These are phyloP conservation scores for Rhododendron mucronatum DNA, from an alignment of 148 eudicot species.

Conservation along the genomic window DNA sequence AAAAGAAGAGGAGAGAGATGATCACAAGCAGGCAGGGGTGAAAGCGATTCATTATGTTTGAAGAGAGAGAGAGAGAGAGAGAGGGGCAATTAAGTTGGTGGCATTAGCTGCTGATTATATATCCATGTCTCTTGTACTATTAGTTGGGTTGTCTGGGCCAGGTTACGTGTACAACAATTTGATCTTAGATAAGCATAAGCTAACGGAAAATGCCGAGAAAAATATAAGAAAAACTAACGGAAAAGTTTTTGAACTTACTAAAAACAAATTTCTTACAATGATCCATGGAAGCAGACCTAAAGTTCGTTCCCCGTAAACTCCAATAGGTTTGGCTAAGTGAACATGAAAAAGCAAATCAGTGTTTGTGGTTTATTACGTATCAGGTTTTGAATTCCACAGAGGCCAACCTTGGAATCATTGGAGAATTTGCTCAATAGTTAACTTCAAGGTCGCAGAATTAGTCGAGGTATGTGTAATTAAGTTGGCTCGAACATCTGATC, in stretches of 20 bases:
- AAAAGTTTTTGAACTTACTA: neutral
- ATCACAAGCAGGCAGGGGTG: slow-evolving; percentile 2
- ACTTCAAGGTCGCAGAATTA: no score
- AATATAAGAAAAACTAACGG: neutral
- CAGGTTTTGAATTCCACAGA: no score
- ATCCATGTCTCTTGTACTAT: no score
- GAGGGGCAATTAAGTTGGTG: neutral
- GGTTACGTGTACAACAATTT: neutral
- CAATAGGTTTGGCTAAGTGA: neutral
- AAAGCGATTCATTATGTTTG: slow-evolving; percentile 11
- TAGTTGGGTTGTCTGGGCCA: neutral
- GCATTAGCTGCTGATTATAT: neutral
- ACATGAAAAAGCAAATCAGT: no score
- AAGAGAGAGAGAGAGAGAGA: neutral
- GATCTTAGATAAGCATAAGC: neutral
- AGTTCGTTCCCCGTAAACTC: neutral
- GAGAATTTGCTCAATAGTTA: no score
- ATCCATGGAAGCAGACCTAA: neutral
- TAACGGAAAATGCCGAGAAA: neutral
- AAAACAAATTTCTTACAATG: neutral
- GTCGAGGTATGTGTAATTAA: no score
- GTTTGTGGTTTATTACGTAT: no score
- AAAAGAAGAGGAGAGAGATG: neutral
- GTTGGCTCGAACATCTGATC: no score
- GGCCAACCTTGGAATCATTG: no score